These are phyloP conservation scores for Leccinum ochraceum DNA, from an alignment of 768 basidiomycete species.

Conservation along the genomic window DNA sequence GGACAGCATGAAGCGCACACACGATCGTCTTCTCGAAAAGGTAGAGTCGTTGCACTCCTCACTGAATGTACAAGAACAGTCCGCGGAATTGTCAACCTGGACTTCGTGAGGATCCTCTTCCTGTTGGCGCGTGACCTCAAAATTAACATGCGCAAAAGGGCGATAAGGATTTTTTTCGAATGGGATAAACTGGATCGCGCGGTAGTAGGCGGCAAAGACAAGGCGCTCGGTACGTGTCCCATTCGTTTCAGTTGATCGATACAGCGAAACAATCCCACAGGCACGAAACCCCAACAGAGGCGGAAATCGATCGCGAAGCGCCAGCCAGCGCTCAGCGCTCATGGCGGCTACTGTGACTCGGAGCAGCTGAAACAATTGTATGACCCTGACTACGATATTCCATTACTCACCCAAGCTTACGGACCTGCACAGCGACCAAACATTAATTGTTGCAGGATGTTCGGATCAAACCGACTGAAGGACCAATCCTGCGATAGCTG, in stretches of 20 bases:
- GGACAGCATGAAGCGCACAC: constrained; percentile 13
- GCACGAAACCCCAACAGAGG: neutral
- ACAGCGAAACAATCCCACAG: neutral
- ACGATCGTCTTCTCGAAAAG: neutral
- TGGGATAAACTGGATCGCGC: constrained; percentile 30
- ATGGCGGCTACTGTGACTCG: neutral
- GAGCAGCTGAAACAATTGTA: neutral
- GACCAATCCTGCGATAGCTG: neutral
- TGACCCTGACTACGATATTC: neutral
- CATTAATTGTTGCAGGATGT: neutral
- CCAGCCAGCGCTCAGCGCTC: too few species aligned
- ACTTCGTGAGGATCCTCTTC: constrained; percentile 5
- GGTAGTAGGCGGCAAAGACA: constrained; percentile 18
- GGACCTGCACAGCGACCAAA: neutral
- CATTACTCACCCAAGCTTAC: neutral
- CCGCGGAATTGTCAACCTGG: constrained; percentile 10
- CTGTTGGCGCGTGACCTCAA: constrained; percentile 21
- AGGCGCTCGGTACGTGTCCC: constrained; percentile 28
- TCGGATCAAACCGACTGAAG: neutral
- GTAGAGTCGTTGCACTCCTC: constrained; percentile 9
- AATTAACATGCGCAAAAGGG: constrained; percentile 26
- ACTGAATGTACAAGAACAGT: constrained; percentile 5
- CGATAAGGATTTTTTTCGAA: constrained; percentile 28
- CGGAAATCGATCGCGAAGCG: too few species aligned
- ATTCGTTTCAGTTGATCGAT: neutral